phyloP scores from a whole-genome alignment of 73 alveolate genomes.

The Durusdinium trenchii region DNA sequence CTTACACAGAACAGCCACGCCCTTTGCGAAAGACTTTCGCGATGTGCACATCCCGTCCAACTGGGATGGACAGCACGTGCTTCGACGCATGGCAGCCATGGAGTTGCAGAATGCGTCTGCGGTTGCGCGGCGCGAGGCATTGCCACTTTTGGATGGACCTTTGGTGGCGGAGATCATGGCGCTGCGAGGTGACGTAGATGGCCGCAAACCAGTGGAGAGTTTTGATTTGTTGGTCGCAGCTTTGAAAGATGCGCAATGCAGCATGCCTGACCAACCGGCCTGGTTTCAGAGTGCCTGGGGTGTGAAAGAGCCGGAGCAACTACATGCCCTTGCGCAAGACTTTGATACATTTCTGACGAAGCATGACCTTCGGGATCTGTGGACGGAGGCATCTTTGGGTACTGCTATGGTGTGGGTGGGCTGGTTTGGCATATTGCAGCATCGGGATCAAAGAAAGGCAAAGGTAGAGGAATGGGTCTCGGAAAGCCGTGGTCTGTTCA shows the following conservation, averaged over 20 bases:
- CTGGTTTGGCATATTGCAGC: not conserved
- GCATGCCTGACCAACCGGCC: not conserved
- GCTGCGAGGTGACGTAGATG: not conserved
- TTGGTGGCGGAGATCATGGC: not conserved
- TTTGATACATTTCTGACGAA: not conserved
- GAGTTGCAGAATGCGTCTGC: not conserved
- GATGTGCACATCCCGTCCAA: not conserved
- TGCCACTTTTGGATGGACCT: not conserved
- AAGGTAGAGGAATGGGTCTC: not conserved
- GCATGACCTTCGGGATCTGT: not conserved
- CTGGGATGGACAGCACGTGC: not conserved
- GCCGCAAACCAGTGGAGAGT: not conserved
- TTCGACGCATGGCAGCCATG: not conserved
- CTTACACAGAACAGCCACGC: not conserved
- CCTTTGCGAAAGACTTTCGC: not conserved
- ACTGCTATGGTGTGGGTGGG: not conserved
- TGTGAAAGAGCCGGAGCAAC: not conserved
- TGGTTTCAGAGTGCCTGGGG: not conserved
- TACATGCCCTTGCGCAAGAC: not conserved
- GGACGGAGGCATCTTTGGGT: not conserved
- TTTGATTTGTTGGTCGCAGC: not conserved
- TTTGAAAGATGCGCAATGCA: not conserved
- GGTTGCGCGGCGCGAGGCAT: not conserved
- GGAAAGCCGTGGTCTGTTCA: not conserved
- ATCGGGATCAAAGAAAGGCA: not conserved